phyloP scores from a whole-genome alignment of 176 grass and related monocot species.

The Triticum monococcum region DNA sequence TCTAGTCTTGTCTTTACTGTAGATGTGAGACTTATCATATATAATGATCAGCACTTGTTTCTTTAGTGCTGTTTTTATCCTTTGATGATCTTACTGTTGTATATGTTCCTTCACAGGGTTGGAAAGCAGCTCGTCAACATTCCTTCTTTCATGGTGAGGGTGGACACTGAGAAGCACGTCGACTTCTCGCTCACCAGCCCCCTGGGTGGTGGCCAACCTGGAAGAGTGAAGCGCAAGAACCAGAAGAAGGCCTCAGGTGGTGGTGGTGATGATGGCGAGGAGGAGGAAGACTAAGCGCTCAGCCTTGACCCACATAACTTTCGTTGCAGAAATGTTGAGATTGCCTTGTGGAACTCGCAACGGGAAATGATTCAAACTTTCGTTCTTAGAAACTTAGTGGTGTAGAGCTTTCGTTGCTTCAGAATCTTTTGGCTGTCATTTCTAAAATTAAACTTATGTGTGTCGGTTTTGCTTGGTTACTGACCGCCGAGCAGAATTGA shows the following conservation, averaged over 20 bases:
- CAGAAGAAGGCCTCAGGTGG: constrained; percentile 56
- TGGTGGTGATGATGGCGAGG: constrained; percentile 35
- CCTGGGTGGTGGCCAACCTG: constrained; percentile 49
- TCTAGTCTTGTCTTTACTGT: too few species aligned
- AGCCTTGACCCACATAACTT: not conserved
- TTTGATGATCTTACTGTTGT: not conserved
- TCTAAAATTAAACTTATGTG: not conserved
- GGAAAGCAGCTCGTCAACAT: constrained; percentile 70
- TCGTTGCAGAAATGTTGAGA: not conserved
- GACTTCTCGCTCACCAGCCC: constrained; percentile 35
- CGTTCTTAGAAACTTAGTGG: not conserved
- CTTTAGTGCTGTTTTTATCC: not conserved
- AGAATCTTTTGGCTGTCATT: not conserved
- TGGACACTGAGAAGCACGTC: constrained; percentile 73
- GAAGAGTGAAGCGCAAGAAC: constrained; percentile 76
- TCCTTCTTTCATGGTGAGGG: constrained; percentile 73
- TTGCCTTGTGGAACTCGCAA: not conserved
- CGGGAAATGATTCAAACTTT: not conserved
- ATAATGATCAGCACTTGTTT: not conserved
- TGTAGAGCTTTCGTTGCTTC: not conserved
- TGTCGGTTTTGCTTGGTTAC: not conserved
- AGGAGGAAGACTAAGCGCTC: constrained; percentile 50
- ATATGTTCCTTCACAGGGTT: constrained; percentile 36
- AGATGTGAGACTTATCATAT: not conserved
- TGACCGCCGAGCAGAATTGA: not conserved